Base-by-base conservation (phyloP, 441 rosid genomes). In the Viola pubescens region DNA sequence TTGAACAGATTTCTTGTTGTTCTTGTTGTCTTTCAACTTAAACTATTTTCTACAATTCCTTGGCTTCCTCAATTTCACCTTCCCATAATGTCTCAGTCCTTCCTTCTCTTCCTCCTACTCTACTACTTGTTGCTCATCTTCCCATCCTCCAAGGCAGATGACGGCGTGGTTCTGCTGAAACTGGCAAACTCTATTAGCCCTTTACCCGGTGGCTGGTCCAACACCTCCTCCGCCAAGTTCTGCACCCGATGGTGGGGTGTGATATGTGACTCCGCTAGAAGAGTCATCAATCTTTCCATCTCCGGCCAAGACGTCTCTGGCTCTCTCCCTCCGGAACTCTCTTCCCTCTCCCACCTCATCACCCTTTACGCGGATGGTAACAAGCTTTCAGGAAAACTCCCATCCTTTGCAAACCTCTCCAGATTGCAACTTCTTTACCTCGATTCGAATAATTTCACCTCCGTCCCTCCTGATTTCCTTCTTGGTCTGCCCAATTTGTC, bases 201-300 rank as follows among this genome's bases (percentile, higher is more conserved):
- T 1, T 43, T 43, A 43, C 46, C 46, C 3, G 2, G 7, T 43
- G 46, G 46, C 2, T 43, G 46, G 46, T 43, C 46, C 3, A 43
- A 6, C 1, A 43, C 46, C 7, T 43, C 46, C 46, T 1, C 46
- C 2, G 4, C 46, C 10, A 9, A 0, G 0, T 43, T 43, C 44
- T 67, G 56, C 69, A 87, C 95, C 70, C 3, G 37, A 0, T 89
- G 95, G 97, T 5, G 9, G 0, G 88, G 88, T 68, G 50, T 89
- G 54, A 9, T 0, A 2, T 89, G 95, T 53, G 84, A 77, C 63
- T 50, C 62, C 48, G 62, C 81, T 6, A 48, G 6, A 19, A 54
- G 58, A 9, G 89, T 89, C 37, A 70, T 63, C 14, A 7, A 54
- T 51, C 77, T 89, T 39, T 61, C 52, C 59, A 81, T 87, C 59